Evolutionary conservation across 371 early-diverging fungal genomes (phyloP), one percentile per base, ranked within the genome.

Genomic region (Mucor velutinosus): DNA sequence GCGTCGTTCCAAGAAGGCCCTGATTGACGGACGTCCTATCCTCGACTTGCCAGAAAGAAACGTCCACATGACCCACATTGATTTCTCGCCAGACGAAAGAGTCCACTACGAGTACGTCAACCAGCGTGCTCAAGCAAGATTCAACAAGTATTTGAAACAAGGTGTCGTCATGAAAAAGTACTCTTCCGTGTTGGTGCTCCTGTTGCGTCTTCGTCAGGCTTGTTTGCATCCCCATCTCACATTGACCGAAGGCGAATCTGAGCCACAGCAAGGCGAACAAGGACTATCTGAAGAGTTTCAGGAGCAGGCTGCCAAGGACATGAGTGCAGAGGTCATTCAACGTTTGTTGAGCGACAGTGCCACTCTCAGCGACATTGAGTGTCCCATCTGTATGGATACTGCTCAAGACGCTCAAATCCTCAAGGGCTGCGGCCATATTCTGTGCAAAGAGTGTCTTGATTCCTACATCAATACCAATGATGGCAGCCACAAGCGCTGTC

Each of bases 11-110:
- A 93, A 93, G 64, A 74, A 76, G 19, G 77, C 79, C 17, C 53
- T 64, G 55, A 77, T 91, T 14, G 89, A 91, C 62, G 94, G 93
- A 29, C 80, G 82, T 41, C 90, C 90, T 15, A 83, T 93, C 39
- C 69, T 93, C 6, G 49, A 77, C 0, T 80, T 92, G 7, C 92
- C 92, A 0, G 76, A 73, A 4, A 82, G 90, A 27, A 82, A 82
- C 41, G 86, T 91, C 4, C 70, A 85, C 8, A 76, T 87, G 64
- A 80, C 79, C 0, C 72, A 78, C n/a, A 77, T 86, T 11, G 80
- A 84, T 4, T 90, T 93, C 59, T 70, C 86, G 0, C 37, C 45
- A 0, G 79, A 80, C n/a, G 94, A 93, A 64, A 77, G 85, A 1
- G 72, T 76, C 12, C 89, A 88, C 61, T 93, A 93, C 69, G 73